Evolutionary conservation across 192 early-diverging fungal genomes (phyloP).

Genomic region (Linderina pennispora): DNA sequence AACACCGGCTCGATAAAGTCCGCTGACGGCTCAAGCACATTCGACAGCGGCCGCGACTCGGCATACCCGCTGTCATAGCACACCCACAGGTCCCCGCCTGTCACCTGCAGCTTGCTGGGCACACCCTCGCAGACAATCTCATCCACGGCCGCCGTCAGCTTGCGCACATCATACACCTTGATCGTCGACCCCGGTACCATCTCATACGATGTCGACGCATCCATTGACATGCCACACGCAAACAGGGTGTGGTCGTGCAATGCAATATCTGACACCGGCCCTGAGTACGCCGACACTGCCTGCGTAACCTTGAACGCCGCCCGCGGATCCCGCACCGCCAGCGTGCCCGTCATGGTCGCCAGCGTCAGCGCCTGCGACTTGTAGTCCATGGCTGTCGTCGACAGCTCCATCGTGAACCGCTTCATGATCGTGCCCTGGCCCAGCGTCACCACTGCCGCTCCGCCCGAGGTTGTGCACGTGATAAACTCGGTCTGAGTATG

Average conservation of each 20-base stretch:
- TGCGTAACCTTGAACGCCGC: conserved; percentile 5
- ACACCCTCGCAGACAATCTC: conserved; percentile 9
- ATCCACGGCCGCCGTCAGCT: conserved; percentile 3
- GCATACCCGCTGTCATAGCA: conserved; percentile 21
- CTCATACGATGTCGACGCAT: conserved; percentile 3
- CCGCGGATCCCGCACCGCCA: conserved; percentile 27
- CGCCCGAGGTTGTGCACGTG: conserved; percentile 32
- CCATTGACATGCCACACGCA: conserved; percentile 8
- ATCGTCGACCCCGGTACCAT: conserved; percentile 7
- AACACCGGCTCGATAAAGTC: conserved; percentile 27
- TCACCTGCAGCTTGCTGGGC: conserved; percentile 44
- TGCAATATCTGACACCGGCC: conserved; percentile 20
- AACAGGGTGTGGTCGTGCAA: conserved; percentile 1
- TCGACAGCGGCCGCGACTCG: conserved; percentile 9
- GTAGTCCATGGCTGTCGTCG: conserved; percentile 5
- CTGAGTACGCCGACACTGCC: conserved; percentile 4
- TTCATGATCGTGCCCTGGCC: conserved; percentile 9
- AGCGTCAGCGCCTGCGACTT: conserved; percentile 2
- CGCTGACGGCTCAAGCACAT: not conserved
- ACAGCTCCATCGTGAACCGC: conserved; percentile 13
- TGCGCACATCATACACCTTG: conserved; percentile 27
- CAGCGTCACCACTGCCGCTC: conserved; percentile 28
- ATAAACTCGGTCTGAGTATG: conserved; percentile 27
- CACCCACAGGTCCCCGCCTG: conserved; percentile 12
- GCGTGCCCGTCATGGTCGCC: conserved; percentile 17